Evolutionary conservation across 108 stramenopile species (phyloP).

Genomic region (Pinguiococcus pyrenoidosus): DNA sequence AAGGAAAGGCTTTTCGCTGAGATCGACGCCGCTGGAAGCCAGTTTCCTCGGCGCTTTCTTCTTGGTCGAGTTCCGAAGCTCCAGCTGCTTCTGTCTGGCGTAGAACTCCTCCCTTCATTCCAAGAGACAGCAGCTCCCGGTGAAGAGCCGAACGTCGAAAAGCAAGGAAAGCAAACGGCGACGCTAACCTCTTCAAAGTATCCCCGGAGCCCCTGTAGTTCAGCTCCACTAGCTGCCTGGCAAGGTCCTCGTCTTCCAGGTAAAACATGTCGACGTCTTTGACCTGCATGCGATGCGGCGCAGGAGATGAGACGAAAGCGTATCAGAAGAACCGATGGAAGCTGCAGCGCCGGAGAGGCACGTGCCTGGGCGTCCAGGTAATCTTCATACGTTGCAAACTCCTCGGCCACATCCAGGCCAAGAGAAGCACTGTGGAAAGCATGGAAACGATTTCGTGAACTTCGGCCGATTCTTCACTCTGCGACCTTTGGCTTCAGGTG

Average conservation of each 20-base stretch:
- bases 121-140: too few species aligned
- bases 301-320: too few species aligned
- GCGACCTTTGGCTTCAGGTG: too few species aligned
- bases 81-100: conserved; percentile 39
- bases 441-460: too few species aligned
- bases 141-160: neutral
- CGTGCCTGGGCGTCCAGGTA: conserved; percentile 52
- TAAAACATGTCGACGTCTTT: conserved; percentile 53
- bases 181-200: conserved; percentile 23
- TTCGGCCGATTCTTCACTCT: too few species aligned
- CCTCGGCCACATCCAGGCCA: conserved; percentile 22
- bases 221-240: conserved; percentile 52
- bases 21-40: conserved; percentile 31
- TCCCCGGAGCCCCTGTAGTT: conserved; percentile 48
- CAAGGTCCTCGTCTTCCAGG: conserved; percentile 47
- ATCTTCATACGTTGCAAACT: conserved; percentile 49
- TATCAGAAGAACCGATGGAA: too few species aligned
- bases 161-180: neutral
- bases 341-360: too few species aligned
- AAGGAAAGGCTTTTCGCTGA: conserved; percentile 20
- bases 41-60: conserved; percentile 41
- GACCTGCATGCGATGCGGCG: too few species aligned
- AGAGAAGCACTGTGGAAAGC: too few species aligned
- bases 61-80: conserved; percentile 43
- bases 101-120: conserved; percentile 54